Percentiles rank a stretch among this genome's conserved stretches.
phyloP scores from a whole-genome alignment of 2,329 filamentous ascomycete genomes.

The Lasiodiplodia hormozganensis region DNA sequence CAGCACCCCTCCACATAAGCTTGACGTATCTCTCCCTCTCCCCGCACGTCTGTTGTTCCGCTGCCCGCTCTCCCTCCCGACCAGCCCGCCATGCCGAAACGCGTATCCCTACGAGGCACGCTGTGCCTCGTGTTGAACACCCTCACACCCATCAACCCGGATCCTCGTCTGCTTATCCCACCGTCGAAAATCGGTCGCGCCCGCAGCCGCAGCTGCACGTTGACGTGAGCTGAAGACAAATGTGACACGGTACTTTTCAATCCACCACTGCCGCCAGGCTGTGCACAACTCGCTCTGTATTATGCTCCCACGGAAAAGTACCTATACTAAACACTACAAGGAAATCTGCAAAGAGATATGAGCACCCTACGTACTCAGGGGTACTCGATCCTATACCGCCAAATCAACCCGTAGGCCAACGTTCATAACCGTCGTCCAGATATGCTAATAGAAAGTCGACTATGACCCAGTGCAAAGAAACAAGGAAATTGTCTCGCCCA shows the following conservation, averaged over 20 bases:
- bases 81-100: neutral
- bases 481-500: slow-evolving; percentile 8
- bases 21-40: neutral
- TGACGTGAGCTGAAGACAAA: neutral
- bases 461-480: slow-evolving; percentile 4
- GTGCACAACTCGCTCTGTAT: slow-evolving; percentile 14
- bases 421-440: slow-evolving; percentile 26
- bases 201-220: neutral
- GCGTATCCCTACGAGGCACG: neutral
- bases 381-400: slow-evolving; percentile 14
- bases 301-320: slow-evolving; percentile 16
- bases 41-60: slow-evolving; percentile 3
- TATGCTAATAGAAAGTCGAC: slow-evolving; percentile 15
- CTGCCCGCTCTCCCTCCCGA: neutral
- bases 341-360: slow-evolving; percentile 1
- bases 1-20: slow-evolving; percentile 8
- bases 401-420: slow-evolving; percentile 11
- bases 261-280: neutral
- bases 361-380: slow-evolving; percentile 3
- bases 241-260: slow-evolving; percentile 6
- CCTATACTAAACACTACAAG: slow-evolving; percentile 26
- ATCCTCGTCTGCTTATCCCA: slow-evolving; percentile 23
- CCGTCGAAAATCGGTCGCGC: neutral
- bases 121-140: slow-evolving; percentile 2
- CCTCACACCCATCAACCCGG: neutral